Evolutionary conservation across 2,329 filamentous ascomycete species (phyloP), one percentile per base, ranked within the genome.

Genomic region (Sclerotinia minor): DNA sequence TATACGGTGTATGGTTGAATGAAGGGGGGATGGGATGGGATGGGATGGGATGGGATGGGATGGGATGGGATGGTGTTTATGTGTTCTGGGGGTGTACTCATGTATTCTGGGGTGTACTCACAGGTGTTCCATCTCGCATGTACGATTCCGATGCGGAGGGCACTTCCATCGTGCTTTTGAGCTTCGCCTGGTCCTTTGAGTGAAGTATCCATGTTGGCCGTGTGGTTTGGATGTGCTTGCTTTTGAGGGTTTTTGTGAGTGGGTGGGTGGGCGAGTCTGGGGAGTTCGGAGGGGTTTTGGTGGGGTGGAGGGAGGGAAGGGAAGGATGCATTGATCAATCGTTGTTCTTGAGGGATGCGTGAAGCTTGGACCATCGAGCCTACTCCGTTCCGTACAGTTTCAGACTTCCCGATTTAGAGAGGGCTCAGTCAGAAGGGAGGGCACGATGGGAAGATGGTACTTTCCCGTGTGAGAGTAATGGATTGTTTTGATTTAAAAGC

Each of bases 121-220:
- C 76, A 72, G 29, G 73, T 75, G 82, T 99, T 99, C 95, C 95
- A 99, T 76, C 95, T 89, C 69, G 94, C 94, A 81, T 98, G 95
- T 69, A 99, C 87, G 77, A 99, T 98, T 77, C 91, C 94, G 78
- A 99, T 89, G 77, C 95, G 92, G 72, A 99, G 87, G 76, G 83
- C 83, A 75, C 87, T 87, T 79, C 91, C 90, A 77, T 89, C 83
- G 79, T 87, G 83, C 74, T 84, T 81, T 77, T 87, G 83, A 44
- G 84, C 81, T 75, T 83, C 82, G 71, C 87, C 87, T 44, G 86
- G 86, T 65, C 88, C 88, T 81, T 90, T 90, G 73, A 77, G 71
- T 64, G 75, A 72, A 69, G 74, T 61, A 35, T 61, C 66, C 74
- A 76, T 76, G 67, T 57, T 68, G 24, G 21, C 9, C 38, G 8